Evolutionary conservation across 805 yeast species (phyloP), one percentile per base, ranked within the genome.

Genomic region (Kodamaea sagamina): DNA sequence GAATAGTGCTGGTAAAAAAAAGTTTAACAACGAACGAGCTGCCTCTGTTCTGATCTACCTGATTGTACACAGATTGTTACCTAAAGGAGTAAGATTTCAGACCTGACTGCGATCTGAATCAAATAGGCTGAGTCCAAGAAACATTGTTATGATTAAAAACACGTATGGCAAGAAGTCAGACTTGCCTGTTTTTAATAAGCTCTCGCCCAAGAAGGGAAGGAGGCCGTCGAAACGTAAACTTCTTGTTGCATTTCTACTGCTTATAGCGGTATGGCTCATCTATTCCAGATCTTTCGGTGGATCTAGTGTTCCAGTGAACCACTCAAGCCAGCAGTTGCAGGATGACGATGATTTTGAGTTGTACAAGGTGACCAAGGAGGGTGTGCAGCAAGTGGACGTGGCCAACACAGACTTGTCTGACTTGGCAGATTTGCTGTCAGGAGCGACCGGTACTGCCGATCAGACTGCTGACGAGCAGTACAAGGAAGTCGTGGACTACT

Each of bases 401-500:
- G 41, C 47, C 28, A 4, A 34, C 11, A 35, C 32, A 11, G 41
- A 32, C 19, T 24, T 44, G 32, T 24, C 38, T 17, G 39, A 38
- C 28, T 27, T 43, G 26, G 39, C 42, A 7, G 38, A 29, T 2
- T 21, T 29, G 11, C 26, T 5, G 11, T 35, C 31, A 5, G 43
- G n/a, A n/a, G 35, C 43, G 2, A 13, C 12, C 17, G 27, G 42
- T 11, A 26, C 29, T 4, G 32, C 27, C 12, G 25, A 48, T n/a
- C 49, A 47, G 6, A 17, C 19, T 15, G 19, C 34, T 11, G 73
- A 73, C 13, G 68, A 68, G 42, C 53, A 72, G 12, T 64, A 69
- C 44, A 72, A 64, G 25, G 66, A 75, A 3, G 66, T 77, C 0
- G 82, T 82, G 12, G 83, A 83, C 41, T 71, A 64, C 44, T 84